These are phyloP conservation scores for Striga asiatica DNA, from an alignment of 257 asterid genomes.

Conservation along the genomic window DNA sequence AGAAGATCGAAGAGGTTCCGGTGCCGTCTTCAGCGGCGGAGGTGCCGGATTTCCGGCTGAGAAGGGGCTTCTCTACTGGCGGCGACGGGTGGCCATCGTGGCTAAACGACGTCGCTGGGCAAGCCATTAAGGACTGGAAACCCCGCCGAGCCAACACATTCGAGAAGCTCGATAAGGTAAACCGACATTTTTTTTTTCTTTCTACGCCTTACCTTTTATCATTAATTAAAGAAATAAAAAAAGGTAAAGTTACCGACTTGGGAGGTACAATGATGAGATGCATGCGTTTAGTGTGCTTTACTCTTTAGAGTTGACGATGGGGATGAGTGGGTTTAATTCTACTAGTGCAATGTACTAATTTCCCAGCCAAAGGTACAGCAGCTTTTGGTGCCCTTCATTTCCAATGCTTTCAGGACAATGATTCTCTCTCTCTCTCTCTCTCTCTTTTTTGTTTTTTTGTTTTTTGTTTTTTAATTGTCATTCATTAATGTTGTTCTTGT, in stretches of 20 bases:
- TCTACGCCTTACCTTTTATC: not conserved
- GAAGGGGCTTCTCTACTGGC: constrained; percentile 23
- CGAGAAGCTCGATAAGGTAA: constrained; percentile 81
- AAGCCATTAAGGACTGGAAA: constrained; percentile 72
- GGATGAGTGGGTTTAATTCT: not conserved
- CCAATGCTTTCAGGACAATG: not conserved
- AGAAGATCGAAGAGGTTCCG: constrained; percentile 23
- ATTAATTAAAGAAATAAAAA: not conserved
- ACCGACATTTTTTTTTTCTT: not conserved
- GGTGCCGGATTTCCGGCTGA: constrained; percentile 30
- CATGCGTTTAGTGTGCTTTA: constrained; percentile 8
- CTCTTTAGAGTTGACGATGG: no score
- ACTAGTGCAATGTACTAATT: not conserved
- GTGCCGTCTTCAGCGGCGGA: constrained; percentile 5
- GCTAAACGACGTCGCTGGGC: constrained; percentile 74
- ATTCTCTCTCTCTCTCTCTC: not conserved
- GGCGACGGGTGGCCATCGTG: constrained; percentile 77
- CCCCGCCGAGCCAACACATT: constrained; percentile 88
- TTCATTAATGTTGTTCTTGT: not conserved
- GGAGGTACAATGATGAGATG: constrained; percentile 21
- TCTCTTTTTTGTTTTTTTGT: no score
- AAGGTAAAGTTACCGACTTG: constrained; percentile 13
- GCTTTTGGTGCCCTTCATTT: constrained; percentile 4
- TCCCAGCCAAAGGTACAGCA: constrained; percentile 12
- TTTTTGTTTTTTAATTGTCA: not conserved